These are phyloP conservation scores for Suhomyces kilbournensis DNA, from an alignment of 805 yeast species.

Conservation along the genomic window DNA sequence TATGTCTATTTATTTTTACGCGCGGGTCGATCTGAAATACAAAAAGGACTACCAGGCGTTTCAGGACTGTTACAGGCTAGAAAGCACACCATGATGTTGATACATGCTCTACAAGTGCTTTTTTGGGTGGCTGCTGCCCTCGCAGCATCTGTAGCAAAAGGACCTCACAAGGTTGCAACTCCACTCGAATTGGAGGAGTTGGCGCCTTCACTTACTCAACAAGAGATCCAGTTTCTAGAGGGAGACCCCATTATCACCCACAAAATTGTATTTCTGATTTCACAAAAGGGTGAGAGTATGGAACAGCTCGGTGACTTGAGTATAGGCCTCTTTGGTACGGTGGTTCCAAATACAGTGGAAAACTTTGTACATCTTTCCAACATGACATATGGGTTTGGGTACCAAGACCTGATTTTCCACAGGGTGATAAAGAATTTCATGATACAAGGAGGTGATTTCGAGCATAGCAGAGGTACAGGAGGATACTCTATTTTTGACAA, in stretches of 20 bases:
- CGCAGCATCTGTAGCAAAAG: not conserved
- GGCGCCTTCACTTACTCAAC: conserved; percentile 11
- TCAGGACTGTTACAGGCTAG: not conserved
- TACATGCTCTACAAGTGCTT: not conserved
- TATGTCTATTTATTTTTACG: no score
- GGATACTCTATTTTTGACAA: conserved; percentile 15
- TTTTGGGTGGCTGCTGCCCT: not conserved
- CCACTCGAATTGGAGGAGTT: conserved; percentile 3
- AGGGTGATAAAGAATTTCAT: conserved; percentile 34
- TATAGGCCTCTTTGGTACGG: conserved; percentile 63
- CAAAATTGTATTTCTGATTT: conserved; percentile 39
- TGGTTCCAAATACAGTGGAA: conserved; percentile 49
- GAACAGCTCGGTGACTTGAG: conserved; percentile 42
- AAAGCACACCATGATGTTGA: not conserved
- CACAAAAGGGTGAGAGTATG: conserved; percentile 17
- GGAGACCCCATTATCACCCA: conserved; percentile 53
- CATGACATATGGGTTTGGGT: conserved; percentile 26
- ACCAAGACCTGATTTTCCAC: conserved; percentile 25
- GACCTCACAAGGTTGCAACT: not conserved
- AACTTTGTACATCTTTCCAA: conserved; percentile 32
- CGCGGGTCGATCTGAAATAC: not conserved
- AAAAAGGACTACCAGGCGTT: not conserved
- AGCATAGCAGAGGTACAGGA: conserved; percentile 14
- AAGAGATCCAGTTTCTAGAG: conserved; percentile 18
- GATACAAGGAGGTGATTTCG: conserved; percentile 40